A percentile compares a stretch with the other conserved stretches of the same genome.
These are phyloP conservation scores for Cucumis hystrix DNA, from an alignment of 306 rosid genomes.

Conservation along the genomic window DNA sequence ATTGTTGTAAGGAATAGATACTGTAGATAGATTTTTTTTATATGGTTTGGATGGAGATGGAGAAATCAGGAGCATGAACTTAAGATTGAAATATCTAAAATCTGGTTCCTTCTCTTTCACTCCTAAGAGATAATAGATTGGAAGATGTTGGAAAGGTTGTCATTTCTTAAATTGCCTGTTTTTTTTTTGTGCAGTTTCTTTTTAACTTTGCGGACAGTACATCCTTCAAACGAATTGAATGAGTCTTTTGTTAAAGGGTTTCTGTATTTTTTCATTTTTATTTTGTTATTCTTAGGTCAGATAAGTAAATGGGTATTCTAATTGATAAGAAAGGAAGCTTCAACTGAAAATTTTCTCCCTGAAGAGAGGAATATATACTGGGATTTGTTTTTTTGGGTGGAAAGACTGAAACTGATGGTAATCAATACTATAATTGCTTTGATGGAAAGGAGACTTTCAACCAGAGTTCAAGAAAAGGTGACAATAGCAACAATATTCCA, in stretches of 20 bases:
- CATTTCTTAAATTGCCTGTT: neutral
- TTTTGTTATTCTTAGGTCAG: conserved; percentile 32
- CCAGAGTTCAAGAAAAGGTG: conserved; percentile 22
- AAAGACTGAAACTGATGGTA: conserved; percentile 16
- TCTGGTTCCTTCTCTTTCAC: too few relatives aligned
- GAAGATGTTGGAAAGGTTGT: too few relatives aligned
- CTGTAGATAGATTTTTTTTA: neutral
- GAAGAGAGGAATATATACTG: conserved; percentile 22
- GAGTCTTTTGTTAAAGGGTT: neutral
- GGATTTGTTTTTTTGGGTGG: conserved; percentile 16
- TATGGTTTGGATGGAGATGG: neutral
- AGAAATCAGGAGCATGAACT: too few relatives aligned
- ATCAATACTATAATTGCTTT: neutral
- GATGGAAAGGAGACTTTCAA: conserved; percentile 21
- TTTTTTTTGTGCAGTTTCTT: neutral
- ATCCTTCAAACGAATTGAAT: neutral
- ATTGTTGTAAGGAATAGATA: neutral
- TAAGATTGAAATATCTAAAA: too few relatives aligned
- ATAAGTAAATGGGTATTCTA: conserved; percentile 76
- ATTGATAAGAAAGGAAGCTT: conserved; percentile 32
- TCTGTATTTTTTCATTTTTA: neutral
- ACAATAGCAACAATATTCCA: conserved; percentile 29
- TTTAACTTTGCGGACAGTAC: neutral
- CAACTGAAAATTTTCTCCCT: too few relatives aligned
- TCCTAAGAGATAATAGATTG: too few relatives aligned